Evolutionary conservation across 2,329 filamentous ascomycete species (phyloP).

Genomic region (Diaporthe velutina): DNA sequence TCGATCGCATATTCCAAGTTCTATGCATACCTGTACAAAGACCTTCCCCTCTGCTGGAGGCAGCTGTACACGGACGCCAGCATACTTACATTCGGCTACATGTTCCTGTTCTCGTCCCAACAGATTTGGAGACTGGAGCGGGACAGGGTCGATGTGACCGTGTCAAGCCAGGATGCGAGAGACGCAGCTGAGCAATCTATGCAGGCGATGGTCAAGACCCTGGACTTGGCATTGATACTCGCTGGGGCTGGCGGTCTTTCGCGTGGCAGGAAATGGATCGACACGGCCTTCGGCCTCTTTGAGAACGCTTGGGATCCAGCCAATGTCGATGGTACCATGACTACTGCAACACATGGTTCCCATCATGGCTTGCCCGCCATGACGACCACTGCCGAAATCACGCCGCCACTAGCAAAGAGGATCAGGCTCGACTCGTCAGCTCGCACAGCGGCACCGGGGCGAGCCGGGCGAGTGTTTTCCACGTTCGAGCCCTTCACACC

Average conservation of each 20-base stretch:
- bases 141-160: conserved; percentile 5
- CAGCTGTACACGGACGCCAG: conserved; percentile 79
- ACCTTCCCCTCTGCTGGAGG: conserved; percentile 77
- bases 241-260: conserved; percentile 71
- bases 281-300: conserved; percentile 62
- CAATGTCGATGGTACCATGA: neutral
- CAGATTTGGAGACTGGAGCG: neutral
- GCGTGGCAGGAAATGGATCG: conserved; percentile 65
- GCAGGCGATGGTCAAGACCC: conserved; percentile 69
- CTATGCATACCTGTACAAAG: conserved; percentile 76
- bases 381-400: conserved; percentile 32
- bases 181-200: conserved; percentile 51
- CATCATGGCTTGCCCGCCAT: neutral
- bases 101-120: conserved; percentile 43
- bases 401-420: conserved; percentile 22
- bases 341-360: neutral
- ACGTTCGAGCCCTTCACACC: conserved; percentile 56
- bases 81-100: conserved; percentile 69
- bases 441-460: conserved; percentile 35
- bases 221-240: conserved; percentile 84
- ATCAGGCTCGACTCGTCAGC: conserved; percentile 1
- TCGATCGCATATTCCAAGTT: conserved; percentile 74
- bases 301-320: conserved; percentile 45
- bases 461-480: conserved; percentile 47
- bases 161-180: neutral